Evolutionary conservation across 176 grass and related monocot species (phyloP).

Genomic region (Bothriochloa decipiens): DNA sequence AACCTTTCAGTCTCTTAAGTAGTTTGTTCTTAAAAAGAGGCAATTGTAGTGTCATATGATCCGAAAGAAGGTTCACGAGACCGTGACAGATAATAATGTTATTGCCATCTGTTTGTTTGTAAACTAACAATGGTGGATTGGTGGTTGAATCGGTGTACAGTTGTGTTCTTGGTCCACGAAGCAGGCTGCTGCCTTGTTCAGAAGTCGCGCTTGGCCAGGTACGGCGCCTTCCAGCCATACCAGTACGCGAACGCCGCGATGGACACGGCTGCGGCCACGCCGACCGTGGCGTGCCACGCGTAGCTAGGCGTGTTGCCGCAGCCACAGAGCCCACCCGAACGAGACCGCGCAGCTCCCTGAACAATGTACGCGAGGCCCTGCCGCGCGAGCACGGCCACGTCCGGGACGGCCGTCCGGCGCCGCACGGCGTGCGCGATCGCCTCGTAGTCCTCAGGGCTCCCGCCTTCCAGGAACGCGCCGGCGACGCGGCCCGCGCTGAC

Average conservation of each 20-base stretch:
- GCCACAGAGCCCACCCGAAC: background rate
- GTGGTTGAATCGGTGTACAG: no score
- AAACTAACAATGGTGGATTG: no score
- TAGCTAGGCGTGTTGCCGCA: constrained; percentile 18
- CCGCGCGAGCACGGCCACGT: constrained; percentile 53
- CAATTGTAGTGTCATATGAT: background rate
- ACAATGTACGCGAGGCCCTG: constrained; percentile 57
- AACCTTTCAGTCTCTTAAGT: background rate
- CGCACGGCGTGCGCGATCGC: constrained; percentile 55
- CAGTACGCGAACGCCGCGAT: constrained; percentile 67
- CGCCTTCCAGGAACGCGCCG: constrained; percentile 78
- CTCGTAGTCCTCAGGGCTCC: constrained; percentile 63
- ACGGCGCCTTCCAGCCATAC: constrained; percentile 52
- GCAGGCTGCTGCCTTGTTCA: background rate
- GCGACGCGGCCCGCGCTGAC: constrained; percentile 42
- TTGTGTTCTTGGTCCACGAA: background rate
- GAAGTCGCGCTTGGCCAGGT: constrained; percentile 35
- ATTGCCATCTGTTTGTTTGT: background rate
- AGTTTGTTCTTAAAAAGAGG: background rate
- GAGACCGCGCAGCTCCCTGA: constrained; percentile 2
- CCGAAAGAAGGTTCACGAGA: background rate
- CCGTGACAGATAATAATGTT: background rate
- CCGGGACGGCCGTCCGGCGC: constrained; percentile 28
- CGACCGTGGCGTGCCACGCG: constrained; percentile 53
- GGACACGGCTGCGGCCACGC: constrained; percentile 54